A percentile compares a stretch with the other conserved stretches of the same genome.
phyloP scores from a whole-genome alignment of 139 green algal genomes.

The Chlamydomonas sp. region DNA sequence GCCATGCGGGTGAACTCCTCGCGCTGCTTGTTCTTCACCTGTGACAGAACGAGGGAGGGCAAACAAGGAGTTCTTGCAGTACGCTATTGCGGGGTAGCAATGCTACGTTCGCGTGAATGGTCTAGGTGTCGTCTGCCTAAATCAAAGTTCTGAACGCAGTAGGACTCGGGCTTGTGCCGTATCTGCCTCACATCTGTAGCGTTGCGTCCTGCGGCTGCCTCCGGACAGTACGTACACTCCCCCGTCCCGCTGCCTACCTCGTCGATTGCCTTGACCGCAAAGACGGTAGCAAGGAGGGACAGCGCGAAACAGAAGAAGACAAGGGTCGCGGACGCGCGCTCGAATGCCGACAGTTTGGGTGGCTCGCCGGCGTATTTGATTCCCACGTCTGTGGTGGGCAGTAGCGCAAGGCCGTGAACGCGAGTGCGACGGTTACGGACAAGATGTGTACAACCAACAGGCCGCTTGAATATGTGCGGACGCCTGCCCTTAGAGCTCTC shows the following conservation, averaged over 20 bases:
- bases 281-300: slow-evolving; percentile 61
- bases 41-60: not conserved
- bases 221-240: not conserved
- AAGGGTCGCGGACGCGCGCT: slow-evolving; percentile 69
- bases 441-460: not conserved
- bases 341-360: slow-evolving; percentile 60
- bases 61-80: too few species aligned
- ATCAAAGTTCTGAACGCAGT: not conserved
- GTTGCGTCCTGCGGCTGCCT: not conserved
- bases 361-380: slow-evolving; percentile 64
- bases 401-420: not conserved
- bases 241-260: slow-evolving; percentile 24
- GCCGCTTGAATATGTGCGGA: not conserved
- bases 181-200: not conserved
- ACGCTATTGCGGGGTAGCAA: not conserved
- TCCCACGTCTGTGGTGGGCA: slow-evolving; percentile 23
- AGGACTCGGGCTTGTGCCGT: not conserved
- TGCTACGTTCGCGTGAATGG: not conserved
- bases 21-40: slow-evolving; percentile 72
- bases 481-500: not conserved
- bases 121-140: not conserved
- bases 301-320: slow-evolving; percentile 82
- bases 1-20: slow-evolving; percentile 72
- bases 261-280: slow-evolving; percentile 62
- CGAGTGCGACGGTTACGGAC: not conserved